A percentile compares a stretch with the other conserved stretches of the same genome.
These are phyloP conservation scores for Skeletonema potamos DNA, from an alignment of 108 stramenopile genomes.

Conservation along the genomic window DNA sequence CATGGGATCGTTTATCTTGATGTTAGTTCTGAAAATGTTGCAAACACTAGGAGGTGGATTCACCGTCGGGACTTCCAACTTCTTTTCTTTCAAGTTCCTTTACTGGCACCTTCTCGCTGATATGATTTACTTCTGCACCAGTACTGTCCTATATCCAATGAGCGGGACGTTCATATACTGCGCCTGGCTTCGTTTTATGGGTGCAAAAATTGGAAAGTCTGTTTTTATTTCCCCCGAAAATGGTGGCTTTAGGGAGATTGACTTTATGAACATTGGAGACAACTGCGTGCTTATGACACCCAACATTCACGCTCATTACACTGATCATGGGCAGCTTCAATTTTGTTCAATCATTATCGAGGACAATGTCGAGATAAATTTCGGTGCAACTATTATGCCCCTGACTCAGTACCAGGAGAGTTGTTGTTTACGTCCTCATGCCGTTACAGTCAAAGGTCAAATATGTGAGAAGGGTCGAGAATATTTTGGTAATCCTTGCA, in stretches of 20 bases:
- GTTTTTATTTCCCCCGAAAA: conserved; percentile 17
- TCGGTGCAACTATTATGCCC: conserved; percentile 24
- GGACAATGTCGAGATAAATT: conserved; percentile 21
- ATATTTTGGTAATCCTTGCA: conserved; percentile 27
- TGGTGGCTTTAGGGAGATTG: conserved; percentile 23
- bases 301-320: conserved; percentile 28
- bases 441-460: conserved; percentile 28
- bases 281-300: conserved; percentile 27
- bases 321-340: conserved; percentile 22
- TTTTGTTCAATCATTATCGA: conserved; percentile 20
- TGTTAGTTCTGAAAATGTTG: conserved; percentile 4
- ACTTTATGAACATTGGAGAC: conserved; percentile 27
- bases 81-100: conserved; percentile 15
- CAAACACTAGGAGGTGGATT: conserved; percentile 15
- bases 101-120: conserved; percentile 21
- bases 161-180: conserved; percentile 10
- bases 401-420: conserved; percentile 14
- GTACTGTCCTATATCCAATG: conserved; percentile 18
- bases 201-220: conserved; percentile 4
- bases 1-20: conserved; percentile 15
- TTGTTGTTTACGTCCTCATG: conserved; percentile 10
- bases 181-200: conserved; percentile 17
- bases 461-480: conserved; percentile 5
- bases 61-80: conserved; percentile 10
- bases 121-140: conserved; percentile 23